phyloP scores from a whole-genome alignment of 2,329 filamentous ascomycete species.

The Trichoderma gracile region DNA sequence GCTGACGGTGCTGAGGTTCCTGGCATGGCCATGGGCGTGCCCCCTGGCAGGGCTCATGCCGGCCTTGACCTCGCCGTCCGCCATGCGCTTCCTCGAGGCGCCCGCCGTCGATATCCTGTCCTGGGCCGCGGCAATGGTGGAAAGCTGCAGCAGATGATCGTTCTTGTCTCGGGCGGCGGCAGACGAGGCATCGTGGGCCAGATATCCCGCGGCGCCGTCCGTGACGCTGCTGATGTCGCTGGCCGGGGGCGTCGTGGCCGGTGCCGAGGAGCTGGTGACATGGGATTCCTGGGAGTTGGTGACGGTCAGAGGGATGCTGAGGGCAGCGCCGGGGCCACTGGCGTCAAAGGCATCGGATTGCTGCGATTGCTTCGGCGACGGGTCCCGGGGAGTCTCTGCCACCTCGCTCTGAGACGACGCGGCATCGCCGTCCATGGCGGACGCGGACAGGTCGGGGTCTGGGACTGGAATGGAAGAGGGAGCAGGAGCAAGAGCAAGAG shows the following conservation, averaged over 20 bases:
- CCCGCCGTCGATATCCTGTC: conserved; percentile 49
- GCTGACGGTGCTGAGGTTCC: conserved; percentile 70
- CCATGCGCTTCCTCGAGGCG: conserved; percentile 69
- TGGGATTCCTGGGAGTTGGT: conserved; percentile 35
- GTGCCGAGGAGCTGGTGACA: conserved; percentile 33
- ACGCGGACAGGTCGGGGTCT: conserved; percentile 23
- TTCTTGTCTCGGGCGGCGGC: conserved; percentile 45
- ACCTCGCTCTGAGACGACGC: conserved; percentile 18
- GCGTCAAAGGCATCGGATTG: conserved; percentile 12
- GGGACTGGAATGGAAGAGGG: neutral
- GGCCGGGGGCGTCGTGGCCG: conserved; percentile 35
- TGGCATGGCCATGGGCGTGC: conserved; percentile 65
- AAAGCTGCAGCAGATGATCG: conserved; percentile 59
- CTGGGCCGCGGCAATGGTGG: conserved; percentile 57
- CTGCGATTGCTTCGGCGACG: conserved; percentile 14
- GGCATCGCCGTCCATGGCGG: neutral
- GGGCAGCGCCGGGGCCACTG: conserved; percentile 25
- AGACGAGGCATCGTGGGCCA: conserved; percentile 26
- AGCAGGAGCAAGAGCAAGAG: neutral
- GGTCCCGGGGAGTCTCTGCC: conserved; percentile 14
- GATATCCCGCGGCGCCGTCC: conserved; percentile 15
- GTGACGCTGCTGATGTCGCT: conserved; percentile 31
- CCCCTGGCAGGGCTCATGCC: conserved; percentile 48
- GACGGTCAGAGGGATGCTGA: conserved; percentile 29
- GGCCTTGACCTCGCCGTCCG: conserved; percentile 71